These are phyloP conservation scores for Xylaria castorea DNA, from an alignment of 495 filamentous ascomycete genomes.

Conservation along the genomic window DNA sequence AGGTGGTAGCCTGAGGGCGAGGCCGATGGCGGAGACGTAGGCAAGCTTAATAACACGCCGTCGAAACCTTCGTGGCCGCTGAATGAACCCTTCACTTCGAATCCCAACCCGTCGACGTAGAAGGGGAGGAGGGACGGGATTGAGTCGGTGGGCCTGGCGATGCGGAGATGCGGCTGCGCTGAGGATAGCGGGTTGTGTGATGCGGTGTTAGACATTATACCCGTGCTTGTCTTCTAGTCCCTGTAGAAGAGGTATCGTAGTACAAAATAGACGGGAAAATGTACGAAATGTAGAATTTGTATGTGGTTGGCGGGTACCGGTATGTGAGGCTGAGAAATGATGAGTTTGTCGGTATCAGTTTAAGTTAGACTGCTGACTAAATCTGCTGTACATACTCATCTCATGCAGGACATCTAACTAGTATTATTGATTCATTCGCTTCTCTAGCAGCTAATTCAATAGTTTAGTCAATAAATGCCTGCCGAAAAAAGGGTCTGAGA, in stretches of 20 bases:
- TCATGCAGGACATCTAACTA: neutral
- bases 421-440: neutral
- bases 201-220: neutral
- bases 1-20: conserved; percentile 38
- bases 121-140: conserved; percentile 42
- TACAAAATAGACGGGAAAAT: neutral
- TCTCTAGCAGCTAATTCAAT: conserved; percentile 2
- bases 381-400: neutral
- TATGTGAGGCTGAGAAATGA: neutral
- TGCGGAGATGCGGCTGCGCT: conserved; percentile 38
- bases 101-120: conserved; percentile 42
- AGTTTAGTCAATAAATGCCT: neutral
- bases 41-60: conserved; percentile 36
- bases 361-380: neutral
- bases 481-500: neutral
- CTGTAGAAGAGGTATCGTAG: neutral
- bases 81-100: conserved; percentile 38
- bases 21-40: neutral
- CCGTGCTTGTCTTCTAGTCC: neutral
- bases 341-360: neutral
- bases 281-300: neutral
- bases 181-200: conserved; percentile 7
- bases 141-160: conserved; percentile 44
- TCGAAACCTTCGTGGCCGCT: conserved; percentile 42
- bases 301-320: neutral